Evolutionary conservation across 768 basidiomycete species (phyloP), one percentile per base, ranked within the genome.

Genomic region (Calvatia gigantea): DNA sequence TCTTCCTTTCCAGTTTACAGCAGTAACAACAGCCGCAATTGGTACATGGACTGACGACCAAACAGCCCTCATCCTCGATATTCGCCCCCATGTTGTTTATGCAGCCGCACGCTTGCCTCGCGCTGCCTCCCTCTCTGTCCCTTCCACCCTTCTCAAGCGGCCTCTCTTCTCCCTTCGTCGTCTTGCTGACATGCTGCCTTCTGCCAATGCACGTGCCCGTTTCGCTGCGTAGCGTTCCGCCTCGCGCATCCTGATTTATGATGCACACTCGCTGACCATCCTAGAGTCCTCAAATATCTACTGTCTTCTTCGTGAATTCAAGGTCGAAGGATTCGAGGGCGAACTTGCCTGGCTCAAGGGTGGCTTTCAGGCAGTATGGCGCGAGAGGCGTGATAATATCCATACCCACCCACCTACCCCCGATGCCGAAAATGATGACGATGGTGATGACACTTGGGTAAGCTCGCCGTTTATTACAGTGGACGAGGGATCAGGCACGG

Each of bases 101-200:
- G 70, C 82, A 5, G 64, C 78, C 7, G 84, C 85, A 21, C 86
- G 93, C 47, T 61, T 97, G 28, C 79, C 79, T 37, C 63, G 70
- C 46, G 86, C 94, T 6, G 74, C 96, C 51, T 92, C 92, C 45
- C 82, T 98, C 59, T 91, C 90, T 43, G 90, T 97, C 4, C 95
- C 96, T 1, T 94, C 95, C 2, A 98, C 94, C 0, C 86, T 98
- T 19, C 86, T 98, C 66, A 94, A 93, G 60, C 86, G 95, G 0
- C 94, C 94, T 1, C 77, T 86, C 2, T 96, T 94, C 73, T 86
- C 90, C 25, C 79, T 96, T 7, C 76, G 83, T 38, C 85, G 85
- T 38, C 79, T 98, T 25, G 73, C 81, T 6, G 83, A 83, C 25
- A 94, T 95, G 87, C 80, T 98, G n/a, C 81, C 88, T 7, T 82